phyloP scores from a whole-genome alignment of 2,329 filamentous ascomycete species.

The Monosporascus ibericus region DNA sequence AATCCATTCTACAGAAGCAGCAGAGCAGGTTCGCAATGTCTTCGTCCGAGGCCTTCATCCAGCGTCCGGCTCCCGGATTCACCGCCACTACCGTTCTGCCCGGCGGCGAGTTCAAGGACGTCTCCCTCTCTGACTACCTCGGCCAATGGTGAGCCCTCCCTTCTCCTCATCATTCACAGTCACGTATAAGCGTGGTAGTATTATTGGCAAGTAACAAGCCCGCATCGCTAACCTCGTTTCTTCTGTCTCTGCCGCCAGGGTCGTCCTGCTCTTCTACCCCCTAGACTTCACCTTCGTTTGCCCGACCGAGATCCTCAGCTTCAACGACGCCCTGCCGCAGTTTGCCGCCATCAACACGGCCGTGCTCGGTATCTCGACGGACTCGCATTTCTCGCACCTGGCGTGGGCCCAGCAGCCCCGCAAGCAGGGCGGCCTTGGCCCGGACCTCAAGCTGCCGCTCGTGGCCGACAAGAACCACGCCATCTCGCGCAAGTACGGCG shows the following conservation, averaged over 20 bases:
- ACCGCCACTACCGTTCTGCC: constrained; percentile 44
- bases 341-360: constrained; percentile 53
- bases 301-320: constrained; percentile 60
- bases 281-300: constrained; percentile 66
- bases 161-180: neutral
- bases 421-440: constrained; percentile 56
- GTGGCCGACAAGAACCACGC: constrained; percentile 56
- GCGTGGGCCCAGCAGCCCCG: constrained; percentile 54
- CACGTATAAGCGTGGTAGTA: too few relatives aligned
- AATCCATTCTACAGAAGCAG: too few relatives aligned
- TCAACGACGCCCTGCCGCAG: constrained; percentile 54
- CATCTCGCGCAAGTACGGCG: constrained; percentile 56
- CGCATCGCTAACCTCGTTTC: neutral
- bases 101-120: constrained; percentile 41
- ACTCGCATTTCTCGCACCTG: constrained; percentile 51
- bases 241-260: constrained; percentile 30
- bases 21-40: neutral
- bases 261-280: constrained; percentile 60
- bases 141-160: constrained; percentile 37
- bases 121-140: constrained; percentile 36
- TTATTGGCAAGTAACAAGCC: neutral
- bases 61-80: constrained; percentile 43
- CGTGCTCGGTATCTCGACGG: constrained; percentile 56
- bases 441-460: constrained; percentile 53
- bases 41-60: constrained; percentile 35